A percentile compares a stretch with the other conserved stretches of the same genome.
phyloP scores from a whole-genome alignment of 441 rosid genomes.

The Erodium chrysanthum region DNA sequence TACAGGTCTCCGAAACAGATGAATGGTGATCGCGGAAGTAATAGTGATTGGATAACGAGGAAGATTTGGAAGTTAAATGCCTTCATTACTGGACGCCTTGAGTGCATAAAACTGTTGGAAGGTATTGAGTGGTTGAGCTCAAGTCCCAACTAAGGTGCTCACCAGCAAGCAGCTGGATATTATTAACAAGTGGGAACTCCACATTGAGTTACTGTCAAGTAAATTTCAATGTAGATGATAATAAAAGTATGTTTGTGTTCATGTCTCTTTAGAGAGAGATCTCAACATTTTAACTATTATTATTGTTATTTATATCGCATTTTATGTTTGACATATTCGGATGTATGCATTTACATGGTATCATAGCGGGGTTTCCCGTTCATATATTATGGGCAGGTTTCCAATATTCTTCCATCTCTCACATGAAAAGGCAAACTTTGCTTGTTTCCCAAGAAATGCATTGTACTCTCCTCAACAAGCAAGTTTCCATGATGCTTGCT shows the following conservation, averaged over 20 bases:
- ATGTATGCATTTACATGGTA: background rate
- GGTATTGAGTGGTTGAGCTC: background rate
- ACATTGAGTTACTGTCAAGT: background rate
- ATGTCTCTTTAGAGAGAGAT: background rate
- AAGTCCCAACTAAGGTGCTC: background rate
- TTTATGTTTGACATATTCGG: background rate
- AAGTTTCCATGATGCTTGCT: background rate
- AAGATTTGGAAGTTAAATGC: background rate
- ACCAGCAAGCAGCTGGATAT: background rate
- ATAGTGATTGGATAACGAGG: background rate
- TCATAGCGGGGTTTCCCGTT: too few relatives aligned
- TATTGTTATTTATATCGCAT: background rate
- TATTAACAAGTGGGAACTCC: too few relatives aligned
- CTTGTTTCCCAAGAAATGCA: slow-evolving; percentile 1
- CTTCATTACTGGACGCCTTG: background rate
- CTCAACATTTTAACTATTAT: background rate
- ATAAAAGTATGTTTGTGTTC: background rate
- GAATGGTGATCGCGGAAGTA: slow-evolving; percentile 7
- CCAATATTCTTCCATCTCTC: too few relatives aligned
- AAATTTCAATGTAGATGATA: slow-evolving; percentile 1
- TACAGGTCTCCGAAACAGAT: background rate
- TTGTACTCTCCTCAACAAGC: background rate
- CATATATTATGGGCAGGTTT: too few relatives aligned
- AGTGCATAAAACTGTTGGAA: background rate
- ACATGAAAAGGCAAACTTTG: background rate